phyloP scores from a whole-genome alignment of 495 filamentous ascomycete genomes.

The Aspergillus sclerotiicarbonarius region DNA sequence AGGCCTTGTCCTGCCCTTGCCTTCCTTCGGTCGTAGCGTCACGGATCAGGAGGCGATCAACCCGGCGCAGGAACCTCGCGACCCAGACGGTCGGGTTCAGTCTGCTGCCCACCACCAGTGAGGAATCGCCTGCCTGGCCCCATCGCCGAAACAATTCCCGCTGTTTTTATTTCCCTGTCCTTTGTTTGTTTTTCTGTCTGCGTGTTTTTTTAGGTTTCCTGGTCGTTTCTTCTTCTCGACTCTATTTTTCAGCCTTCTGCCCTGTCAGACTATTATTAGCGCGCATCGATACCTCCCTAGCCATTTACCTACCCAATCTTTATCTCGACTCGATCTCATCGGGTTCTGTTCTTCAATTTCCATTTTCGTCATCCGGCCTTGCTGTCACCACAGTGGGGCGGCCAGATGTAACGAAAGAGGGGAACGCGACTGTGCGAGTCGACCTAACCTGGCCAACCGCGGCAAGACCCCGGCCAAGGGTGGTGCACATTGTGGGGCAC shows the following conservation, averaged over 20 bases:
- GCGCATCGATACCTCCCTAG: too few relatives aligned
- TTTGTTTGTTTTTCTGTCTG: too few relatives aligned
- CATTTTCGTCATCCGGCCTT: background rate
- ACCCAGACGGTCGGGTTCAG: slow-evolving; percentile 29
- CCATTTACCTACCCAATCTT: too few relatives aligned
- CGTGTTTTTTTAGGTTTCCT: too few relatives aligned
- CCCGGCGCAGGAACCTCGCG: slow-evolving; percentile 29
- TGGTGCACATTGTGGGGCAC: background rate
- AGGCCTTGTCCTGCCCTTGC: background rate
- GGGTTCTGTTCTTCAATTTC: background rate
- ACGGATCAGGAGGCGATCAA: slow-evolving; percentile 25
- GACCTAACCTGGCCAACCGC: slow-evolving; percentile 3
- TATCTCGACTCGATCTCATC: too few relatives aligned
- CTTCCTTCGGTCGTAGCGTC: slow-evolving; percentile 5
- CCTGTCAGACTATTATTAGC: too few relatives aligned
- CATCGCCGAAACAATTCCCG: too few relatives aligned
- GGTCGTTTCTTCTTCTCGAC: too few relatives aligned
- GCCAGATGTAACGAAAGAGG: slow-evolving; percentile 8
- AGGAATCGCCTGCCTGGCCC: too few relatives aligned
- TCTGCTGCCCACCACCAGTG: slow-evolving; percentile 1
- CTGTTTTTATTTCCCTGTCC: too few relatives aligned
- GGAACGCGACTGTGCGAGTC: background rate
- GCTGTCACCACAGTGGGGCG: background rate
- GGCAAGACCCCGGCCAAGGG: background rate
- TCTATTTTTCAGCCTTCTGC: too few relatives aligned